A percentile compares a stretch with the other conserved stretches of the same genome.
Conservation (phyloP, 1,284 basidiomycete genomes). For the Amylostereum chailletii region DNA sequence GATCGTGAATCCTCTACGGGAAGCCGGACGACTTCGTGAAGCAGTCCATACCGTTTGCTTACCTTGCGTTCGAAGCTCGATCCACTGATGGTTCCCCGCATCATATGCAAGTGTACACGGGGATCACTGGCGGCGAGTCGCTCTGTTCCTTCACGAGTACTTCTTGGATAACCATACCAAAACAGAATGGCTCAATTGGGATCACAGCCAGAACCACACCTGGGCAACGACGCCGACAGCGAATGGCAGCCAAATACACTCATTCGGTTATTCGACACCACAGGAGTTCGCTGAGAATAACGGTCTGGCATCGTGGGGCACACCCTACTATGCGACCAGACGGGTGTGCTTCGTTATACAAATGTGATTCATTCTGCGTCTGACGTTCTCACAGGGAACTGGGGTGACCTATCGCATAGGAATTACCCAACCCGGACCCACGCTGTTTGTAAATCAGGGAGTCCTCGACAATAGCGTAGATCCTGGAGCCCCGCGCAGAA, state of each 20-base stretch:
- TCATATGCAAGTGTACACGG: constrained; percentile 12
- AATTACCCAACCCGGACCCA: constrained; percentile 19
- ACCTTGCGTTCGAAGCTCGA: constrained; percentile 8
- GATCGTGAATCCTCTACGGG: neutral
- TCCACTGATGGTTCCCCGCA: constrained; percentile 10
- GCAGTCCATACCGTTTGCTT: constrained; percentile 14
- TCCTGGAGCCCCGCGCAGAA: neutral
- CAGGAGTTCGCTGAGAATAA: neutral
- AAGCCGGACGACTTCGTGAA: constrained; percentile 12
- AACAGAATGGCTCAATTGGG: neutral
- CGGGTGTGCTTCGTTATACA: neutral
- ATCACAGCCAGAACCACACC: too few species aligned
- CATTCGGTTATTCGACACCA: neutral
- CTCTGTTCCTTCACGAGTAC: too few species aligned
- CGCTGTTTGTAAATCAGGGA: constrained; percentile 21
- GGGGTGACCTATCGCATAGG: constrained; percentile 19
- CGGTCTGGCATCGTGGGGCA: neutral
- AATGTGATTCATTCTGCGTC: neutral
- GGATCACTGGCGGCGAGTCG: constrained; percentile 10
- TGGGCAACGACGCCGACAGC: neutral
- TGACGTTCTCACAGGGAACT: neutral
- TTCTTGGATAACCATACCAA: too few species aligned
- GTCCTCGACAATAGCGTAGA: constrained; percentile 23
- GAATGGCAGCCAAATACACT: too few species aligned
- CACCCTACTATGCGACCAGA: neutral